Evolutionary conservation across 257 asterid genomes (phyloP), one percentile per base, ranked within the genome.

Genomic region (Mitragyna speciosa): DNA sequence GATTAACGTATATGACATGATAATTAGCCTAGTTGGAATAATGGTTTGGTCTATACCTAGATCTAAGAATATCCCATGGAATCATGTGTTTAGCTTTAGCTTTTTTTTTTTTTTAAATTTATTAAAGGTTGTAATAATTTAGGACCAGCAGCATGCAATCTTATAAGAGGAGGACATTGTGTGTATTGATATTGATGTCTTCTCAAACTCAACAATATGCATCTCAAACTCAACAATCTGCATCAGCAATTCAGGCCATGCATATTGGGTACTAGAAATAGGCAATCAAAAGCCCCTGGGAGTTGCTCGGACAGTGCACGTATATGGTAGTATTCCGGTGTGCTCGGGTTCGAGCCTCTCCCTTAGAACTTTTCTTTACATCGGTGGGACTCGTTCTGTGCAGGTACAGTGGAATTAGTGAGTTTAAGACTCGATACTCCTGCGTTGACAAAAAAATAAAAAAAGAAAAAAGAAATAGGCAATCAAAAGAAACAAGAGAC

Each of bases 41-140:
- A 41, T 47, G 72, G 79, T 28, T n/a, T 76, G 63, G 79, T 63
- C 63, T 76, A 76, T 63, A 26, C 72, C 79, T 26, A 63, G 39
- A 19, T 12, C 30, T 31, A 22, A 45, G 79, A 76, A 63, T 45
- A 76, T 76, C n/a, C 72, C 63, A 39, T 43, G 72, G 61, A 45
- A 9, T 45, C 41, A 36, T 36, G 41, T 36, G 41, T 36, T 36
- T 36, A 4, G 41, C 41, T 36, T 36, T 36, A 36, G 5, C 49
- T 45, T 0, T 45, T 45, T 45, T 2, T 45, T 45, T 45, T 6
- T 45, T 6, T 59, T 20, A 22, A 54, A 59, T 5, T 59, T 3
- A 24, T 59, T 59, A 24, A 59, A 0, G 64, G n/a, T 16, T 56
- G 22, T 19, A 19, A 5, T 56, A n/a, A 7, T 56, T 20, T 56